Evolutionary conservation across 83 land plant species (phyloP).

Genomic region (Larix sibirica): DNA sequence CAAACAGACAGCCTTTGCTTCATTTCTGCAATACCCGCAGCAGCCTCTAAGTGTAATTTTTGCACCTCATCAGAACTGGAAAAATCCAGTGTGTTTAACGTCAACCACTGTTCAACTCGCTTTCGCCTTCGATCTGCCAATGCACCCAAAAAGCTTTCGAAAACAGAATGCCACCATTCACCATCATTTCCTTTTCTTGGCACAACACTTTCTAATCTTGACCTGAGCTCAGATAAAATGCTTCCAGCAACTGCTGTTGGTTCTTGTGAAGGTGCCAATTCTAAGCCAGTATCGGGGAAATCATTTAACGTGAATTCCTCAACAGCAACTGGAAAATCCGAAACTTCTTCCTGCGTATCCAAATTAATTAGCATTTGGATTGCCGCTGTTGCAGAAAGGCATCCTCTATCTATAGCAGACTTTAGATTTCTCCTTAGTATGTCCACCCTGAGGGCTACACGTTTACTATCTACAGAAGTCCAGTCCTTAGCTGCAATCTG

Average conservation of each 20-base stretch:
- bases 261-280: conserved; percentile 21
- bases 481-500: conserved; percentile 41
- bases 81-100: conserved; percentile 22
- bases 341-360: conserved; percentile 22
- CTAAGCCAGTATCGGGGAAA: conserved; percentile 23
- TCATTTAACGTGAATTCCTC: not conserved
- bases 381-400: not conserved
- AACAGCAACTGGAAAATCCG: conserved; percentile 17
- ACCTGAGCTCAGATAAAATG: conserved; percentile 13
- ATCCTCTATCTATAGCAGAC: conserved; percentile 16
- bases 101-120: conserved; percentile 28
- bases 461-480: conserved; percentile 35
- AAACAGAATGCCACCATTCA: conserved; percentile 31
- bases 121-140: conserved; percentile 25
- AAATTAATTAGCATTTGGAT: conserved; percentile 20
- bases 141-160: conserved; percentile 23
- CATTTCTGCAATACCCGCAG: conserved; percentile 15
- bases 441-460: conserved; percentile 23
- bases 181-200: conserved; percentile 15
- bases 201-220: conserved; percentile 18
- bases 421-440: conserved; percentile 21
- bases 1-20: conserved; percentile 24
- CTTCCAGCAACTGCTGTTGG: not conserved
- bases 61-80: conserved; percentile 26
- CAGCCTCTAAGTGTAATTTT: conserved; percentile 26